Evolutionary conservation across 2,329 filamentous ascomycete genomes (phyloP), one percentile per base, ranked within the genome.

Genomic region (Didymella keratinophila): DNA sequence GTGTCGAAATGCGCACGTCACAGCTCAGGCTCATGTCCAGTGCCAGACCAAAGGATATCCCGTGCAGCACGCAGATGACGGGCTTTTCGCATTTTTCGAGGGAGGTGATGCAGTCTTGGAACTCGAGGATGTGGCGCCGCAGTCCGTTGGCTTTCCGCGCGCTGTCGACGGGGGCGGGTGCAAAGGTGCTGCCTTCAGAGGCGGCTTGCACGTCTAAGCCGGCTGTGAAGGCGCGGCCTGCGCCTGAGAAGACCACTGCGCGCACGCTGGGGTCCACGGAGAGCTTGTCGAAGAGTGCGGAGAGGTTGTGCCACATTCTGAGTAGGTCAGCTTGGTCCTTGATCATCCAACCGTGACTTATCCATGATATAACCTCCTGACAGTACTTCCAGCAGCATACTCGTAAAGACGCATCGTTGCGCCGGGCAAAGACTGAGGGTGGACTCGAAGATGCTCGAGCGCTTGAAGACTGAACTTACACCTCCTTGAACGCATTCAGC

Each of bases 1-100:
- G 76, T 0, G 86, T 81, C 67, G 83, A 86, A 64, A 93, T 79
- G 47, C 91, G 86, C 55, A 94, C 84, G 74, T 94, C 91, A 65
- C 87, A 86, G 69, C 87, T 87, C 65, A 85, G 86, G 28, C 86
- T 81, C 56, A 92, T 83, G 60, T 79, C 78, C 48, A 79, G 65
- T 1, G 76, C 78, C 1, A 79, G 70, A 7, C 78, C 78, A 51
- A 68, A 78, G 12, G 63, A 52, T 5, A 74, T 68, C 8, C 73
- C 73, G 58, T 79, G 78, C 21, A 78, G 61, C 10, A 78, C 60
- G 10, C 63, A 65, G 21, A 79, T 73, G 23, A 75, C 67, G 43
- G 74, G 89, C 79, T 98, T 98, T 79, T 95, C 91, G 78, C 94
- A 98, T 67, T 84, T 87, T 76, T 97, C 94, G 52, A 96, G 80